Evolutionary conservation across 805 yeast species (phyloP).

Genomic region (Saccharomycopsis capsularis): DNA sequence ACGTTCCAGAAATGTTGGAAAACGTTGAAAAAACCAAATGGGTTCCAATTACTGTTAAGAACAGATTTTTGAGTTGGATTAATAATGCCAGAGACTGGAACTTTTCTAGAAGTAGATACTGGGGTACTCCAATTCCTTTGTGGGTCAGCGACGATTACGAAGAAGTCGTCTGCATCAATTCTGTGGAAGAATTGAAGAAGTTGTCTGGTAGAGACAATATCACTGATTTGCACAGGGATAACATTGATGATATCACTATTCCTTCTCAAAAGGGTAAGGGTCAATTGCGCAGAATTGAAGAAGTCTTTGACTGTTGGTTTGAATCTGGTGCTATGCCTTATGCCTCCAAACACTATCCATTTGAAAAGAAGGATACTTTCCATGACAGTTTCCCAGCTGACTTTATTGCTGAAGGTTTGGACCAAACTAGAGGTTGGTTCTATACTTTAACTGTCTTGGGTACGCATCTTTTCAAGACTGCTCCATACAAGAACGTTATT

Average conservation of each 20-base stretch:
- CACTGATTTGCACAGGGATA: constrained; percentile 90
- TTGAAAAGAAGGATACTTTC: constrained; percentile 73
- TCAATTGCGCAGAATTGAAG: constrained; percentile 80
- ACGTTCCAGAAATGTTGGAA: constrained; percentile 81
- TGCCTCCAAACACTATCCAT: constrained; percentile 95
- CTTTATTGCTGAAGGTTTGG: constrained; percentile 97
- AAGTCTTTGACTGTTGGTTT: constrained; percentile 99
- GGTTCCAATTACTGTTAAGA: constrained; percentile 89
- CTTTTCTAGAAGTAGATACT: constrained; percentile 93
- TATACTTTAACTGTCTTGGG: constrained; percentile 94
- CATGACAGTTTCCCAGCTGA: constrained; percentile 84
- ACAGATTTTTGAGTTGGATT: constrained; percentile 96
- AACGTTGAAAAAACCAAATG: constrained; percentile 84
- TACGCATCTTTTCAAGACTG: constrained; percentile 84
- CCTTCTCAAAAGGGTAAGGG: constrained; percentile 92
- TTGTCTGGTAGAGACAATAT: constrained; percentile 77
- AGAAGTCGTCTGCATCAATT: constrained; percentile 91
- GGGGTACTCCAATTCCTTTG: constrained; percentile 99
- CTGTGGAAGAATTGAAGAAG: constrained; percentile 77
- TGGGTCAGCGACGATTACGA: constrained; percentile 94
- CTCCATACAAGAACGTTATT: constrained; percentile 92
- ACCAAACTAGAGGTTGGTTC: constrained; percentile 99
- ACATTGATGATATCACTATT: constrained; percentile 84
- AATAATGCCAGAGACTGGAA: constrained; percentile 99
- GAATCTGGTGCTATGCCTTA: constrained; percentile 99